Base-by-base conservation (phyloP, 768 basidiomycete species). In the Pholiota conissans region DNA sequence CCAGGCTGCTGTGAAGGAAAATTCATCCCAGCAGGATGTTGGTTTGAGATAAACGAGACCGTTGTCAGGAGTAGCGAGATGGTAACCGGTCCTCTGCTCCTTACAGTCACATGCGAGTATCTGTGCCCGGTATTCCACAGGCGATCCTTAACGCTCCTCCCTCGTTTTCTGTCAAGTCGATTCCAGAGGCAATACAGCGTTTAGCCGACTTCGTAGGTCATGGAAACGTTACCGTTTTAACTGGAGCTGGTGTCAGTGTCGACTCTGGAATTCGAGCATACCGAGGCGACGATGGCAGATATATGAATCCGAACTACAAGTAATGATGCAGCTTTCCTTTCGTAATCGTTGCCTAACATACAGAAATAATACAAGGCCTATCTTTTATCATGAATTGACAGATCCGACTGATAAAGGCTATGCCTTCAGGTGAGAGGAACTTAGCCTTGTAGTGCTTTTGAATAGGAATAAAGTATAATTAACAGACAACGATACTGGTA, bases 211-310 rank as follows among this genome's bases (percentile, higher is more conserved):
- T 95, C 64, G 71, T 96, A 18, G 73, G 78, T 0, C 73, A 78
- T 3, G 92, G 93, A n/a, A 87, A 84, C 70, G 84, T 84, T 48
- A 74, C 87, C 0, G 74, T 94, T 14, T 69, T 98, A 54, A 95
- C 93, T 0, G 95, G 95, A 2, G 96, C 96, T 0, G 96, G 96
- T 6, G 91, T 97, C 62, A 92, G 90, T 69, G 95, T 98, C 27
- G 96, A 98, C 71, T 93, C 90, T 26, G 96, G 96, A 45, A 96
- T 98, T 59, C 79, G 93, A 62, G 94, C 95, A n/a, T 97, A 98
- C 72, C 78, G 95, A 56, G 95, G 95, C 35, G 69, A 78, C 59
- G 91, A 95, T 66, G 95, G 95, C 14, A 77, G 87, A 61, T 93
- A 93, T 71, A 84, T 91, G 84, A 91, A 93, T 65, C 91, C 90